Percentiles rank a stretch among this genome's conserved stretches.
These are phyloP conservation scores for Apiosordaria backusii DNA, from an alignment of 495 filamentous ascomycete species.

Conservation along the genomic window DNA sequence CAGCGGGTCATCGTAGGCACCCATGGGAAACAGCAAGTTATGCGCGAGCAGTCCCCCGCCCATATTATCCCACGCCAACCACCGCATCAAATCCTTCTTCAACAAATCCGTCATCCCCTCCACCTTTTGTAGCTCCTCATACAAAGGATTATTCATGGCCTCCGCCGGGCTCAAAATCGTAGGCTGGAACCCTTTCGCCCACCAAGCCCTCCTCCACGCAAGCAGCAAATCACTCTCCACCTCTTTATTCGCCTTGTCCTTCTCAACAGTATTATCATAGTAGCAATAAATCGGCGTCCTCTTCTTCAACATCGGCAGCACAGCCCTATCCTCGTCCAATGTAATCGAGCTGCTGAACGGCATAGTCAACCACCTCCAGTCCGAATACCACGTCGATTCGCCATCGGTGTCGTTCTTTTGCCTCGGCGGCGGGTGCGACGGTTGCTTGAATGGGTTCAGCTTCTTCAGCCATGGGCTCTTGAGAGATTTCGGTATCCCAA, in stretches of 20 bases:
- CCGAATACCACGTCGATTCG: slow-evolving; percentile 77
- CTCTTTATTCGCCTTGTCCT: slow-evolving; percentile 56
- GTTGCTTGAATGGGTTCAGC: slow-evolving; percentile 59
- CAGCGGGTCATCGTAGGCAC: slow-evolving; percentile 64
- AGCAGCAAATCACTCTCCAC: slow-evolving; percentile 77
- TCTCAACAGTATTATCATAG: slow-evolving; percentile 67
- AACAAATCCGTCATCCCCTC: slow-evolving; percentile 49
- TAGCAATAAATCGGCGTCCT: slow-evolving; percentile 89
- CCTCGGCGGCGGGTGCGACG: slow-evolving; percentile 68
- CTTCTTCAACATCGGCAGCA: slow-evolving; percentile 72
- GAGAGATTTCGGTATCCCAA: slow-evolving; percentile 43
- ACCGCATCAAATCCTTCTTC: slow-evolving; percentile 72
- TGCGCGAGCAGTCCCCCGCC: slow-evolving; percentile 79
- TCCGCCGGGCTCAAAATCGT: slow-evolving; percentile 76
- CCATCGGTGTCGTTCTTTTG: slow-evolving; percentile 75
- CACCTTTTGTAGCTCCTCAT: slow-evolving; percentile 61
- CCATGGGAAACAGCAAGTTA: slow-evolving; percentile 84
- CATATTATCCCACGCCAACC: slow-evolving; percentile 94
- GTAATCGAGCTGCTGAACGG: slow-evolving; percentile 86
- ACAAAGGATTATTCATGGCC: slow-evolving; percentile 79
- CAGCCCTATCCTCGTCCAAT: slow-evolving; percentile 78
- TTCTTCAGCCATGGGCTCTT: slow-evolving; percentile 43
- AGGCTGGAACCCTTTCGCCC: slow-evolving; percentile 86
- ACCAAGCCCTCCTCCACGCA: slow-evolving; percentile 90
- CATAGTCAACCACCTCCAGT: slow-evolving; percentile 77